Base-by-base conservation (phyloP, 148 eudicot genomes). In the Persicaria maculosa region DNA sequence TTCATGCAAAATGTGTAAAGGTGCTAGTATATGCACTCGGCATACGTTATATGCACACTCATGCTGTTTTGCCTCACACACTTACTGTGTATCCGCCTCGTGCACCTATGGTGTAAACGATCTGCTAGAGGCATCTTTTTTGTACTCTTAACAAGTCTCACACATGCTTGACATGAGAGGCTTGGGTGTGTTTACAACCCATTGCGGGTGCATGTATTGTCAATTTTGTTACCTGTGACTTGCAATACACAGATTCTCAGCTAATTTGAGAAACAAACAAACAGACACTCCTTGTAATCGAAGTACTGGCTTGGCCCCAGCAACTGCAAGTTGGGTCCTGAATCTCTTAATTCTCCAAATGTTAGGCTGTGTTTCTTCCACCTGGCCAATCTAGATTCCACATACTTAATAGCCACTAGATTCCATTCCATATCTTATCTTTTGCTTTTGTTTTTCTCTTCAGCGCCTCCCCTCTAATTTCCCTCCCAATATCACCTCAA, bases 311-410 rank as follows among this genome's bases (percentile, higher is more conserved):
- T 61, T 25, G 68, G 68, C 15, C 44, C 25, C 68, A 62, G n/a
- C 44, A 62, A 62, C 7, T 62, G 47, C 47, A 65, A 65, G 70
- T 65, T 65, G 47, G 47, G 6, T 15, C 47, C 7, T 31, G 47
- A 36, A 65, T 65, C 70, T 65, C 68, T 31, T 62, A 31, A 14
- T 31, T 62, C 68, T 62, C 44, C 68, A 62, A 62, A 62, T 65
- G n/a, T 65, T 17, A 71, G 73, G 73, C 73, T 71, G 14, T 19
- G 52, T 19, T 44, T 46, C 47, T 71, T 71, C 73, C 73, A 71
- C 73, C 8, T 71, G 73, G 31, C 73, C 46, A 47, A 19, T 46
- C 73, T 71, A 71, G 15, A 71, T 71, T 71, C 54, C 73, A 47
- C 54, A 71, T 20, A 15, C 31, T 19, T 19, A 17, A 22, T 8